Evolutionary conservation across 345 rosid genomes (phyloP).

Genomic region (Capsella bursapastoris): DNA sequence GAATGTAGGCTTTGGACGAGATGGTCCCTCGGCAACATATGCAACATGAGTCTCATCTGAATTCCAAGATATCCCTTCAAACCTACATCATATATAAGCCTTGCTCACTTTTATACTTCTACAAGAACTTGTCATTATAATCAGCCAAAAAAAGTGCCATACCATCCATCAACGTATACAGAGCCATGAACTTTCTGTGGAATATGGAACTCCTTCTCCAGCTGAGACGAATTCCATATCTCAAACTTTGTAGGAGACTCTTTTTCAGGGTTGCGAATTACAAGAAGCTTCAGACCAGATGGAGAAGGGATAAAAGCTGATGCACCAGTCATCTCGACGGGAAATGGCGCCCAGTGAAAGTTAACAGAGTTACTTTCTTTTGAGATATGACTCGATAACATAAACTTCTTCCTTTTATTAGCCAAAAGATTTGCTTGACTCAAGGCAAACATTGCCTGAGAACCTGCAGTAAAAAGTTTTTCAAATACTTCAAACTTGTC

Average conservation of each 20-base stretch:
- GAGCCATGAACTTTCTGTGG: conserved; percentile 85
- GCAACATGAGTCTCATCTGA: conserved; percentile 75
- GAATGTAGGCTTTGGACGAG: conserved; percentile 68
- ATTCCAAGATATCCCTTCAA: conserved; percentile 97
- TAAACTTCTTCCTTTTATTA: conserved; percentile 70
- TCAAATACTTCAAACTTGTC: background rate
- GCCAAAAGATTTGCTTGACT: conserved; percentile 86
- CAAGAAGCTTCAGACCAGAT: conserved; percentile 80
- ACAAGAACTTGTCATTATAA: background rate
- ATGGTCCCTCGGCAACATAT: conserved; percentile 83
- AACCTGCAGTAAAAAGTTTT: conserved; percentile 44
- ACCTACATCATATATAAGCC: conserved; percentile 54
- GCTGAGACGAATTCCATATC: conserved; percentile 75
- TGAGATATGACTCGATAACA: conserved; percentile 59
- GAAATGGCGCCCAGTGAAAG: conserved; percentile 85
- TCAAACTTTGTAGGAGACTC: conserved; percentile 85
- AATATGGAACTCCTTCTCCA: conserved; percentile 81
- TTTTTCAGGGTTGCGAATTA: conserved; percentile 73
- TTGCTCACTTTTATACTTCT: conserved; percentile 26
- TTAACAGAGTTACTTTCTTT: conserved; percentile 49
- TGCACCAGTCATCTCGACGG: conserved; percentile 75
- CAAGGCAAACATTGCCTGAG: conserved; percentile 74
- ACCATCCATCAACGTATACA: conserved; percentile 90
- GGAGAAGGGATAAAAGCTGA: conserved; percentile 81
- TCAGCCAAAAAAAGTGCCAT: background rate